Conservation (phyloP, 495 filamentous ascomycete genomes). For the Platismatia glauca region DNA sequence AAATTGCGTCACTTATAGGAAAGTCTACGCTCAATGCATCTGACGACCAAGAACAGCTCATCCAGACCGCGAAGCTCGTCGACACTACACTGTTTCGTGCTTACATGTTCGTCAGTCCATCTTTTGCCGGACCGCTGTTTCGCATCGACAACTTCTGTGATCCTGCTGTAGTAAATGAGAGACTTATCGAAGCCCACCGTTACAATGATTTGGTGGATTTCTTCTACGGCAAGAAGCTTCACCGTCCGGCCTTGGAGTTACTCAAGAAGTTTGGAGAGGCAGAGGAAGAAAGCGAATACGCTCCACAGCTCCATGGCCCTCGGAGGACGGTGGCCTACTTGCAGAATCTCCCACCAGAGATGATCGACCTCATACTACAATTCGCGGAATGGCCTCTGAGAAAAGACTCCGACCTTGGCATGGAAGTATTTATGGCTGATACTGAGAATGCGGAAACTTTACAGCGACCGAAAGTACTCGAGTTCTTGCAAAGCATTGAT, state of each 20-base stretch:
- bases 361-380: slow-evolving; percentile 86
- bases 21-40: slow-evolving; percentile 32
- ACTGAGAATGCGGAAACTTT: slow-evolving; percentile 90
- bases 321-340: slow-evolving; percentile 82
- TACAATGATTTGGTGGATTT: slow-evolving; percentile 96
- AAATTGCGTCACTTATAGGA: slow-evolving; percentile 36
- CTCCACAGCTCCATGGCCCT: slow-evolving; percentile 69
- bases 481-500: slow-evolving; percentile 64
- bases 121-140: slow-evolving; percentile 80
- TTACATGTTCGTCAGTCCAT: slow-evolving; percentile 82
- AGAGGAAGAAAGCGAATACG: slow-evolving; percentile 52
- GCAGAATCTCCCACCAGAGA: slow-evolving; percentile 74
- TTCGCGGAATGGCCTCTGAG: slow-evolving; percentile 82
- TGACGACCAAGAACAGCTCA: slow-evolving; percentile 60
- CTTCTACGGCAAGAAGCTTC: slow-evolving; percentile 87
- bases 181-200: slow-evolving; percentile 75
- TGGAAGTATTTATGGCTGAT: slow-evolving; percentile 92
- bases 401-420: slow-evolving; percentile 64
- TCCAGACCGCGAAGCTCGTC: slow-evolving; percentile 67
- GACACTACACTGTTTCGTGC: slow-evolving; percentile 91
- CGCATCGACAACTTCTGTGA: slow-evolving; percentile 97
- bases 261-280: slow-evolving; percentile 73
- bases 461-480: slow-evolving; percentile 63
- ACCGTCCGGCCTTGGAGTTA: slow-evolving; percentile 77
- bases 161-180: slow-evolving; percentile 87